phyloP scores from a whole-genome alignment of 2,329 filamentous ascomycete species.

The Mollisia scopiformis region DNA sequence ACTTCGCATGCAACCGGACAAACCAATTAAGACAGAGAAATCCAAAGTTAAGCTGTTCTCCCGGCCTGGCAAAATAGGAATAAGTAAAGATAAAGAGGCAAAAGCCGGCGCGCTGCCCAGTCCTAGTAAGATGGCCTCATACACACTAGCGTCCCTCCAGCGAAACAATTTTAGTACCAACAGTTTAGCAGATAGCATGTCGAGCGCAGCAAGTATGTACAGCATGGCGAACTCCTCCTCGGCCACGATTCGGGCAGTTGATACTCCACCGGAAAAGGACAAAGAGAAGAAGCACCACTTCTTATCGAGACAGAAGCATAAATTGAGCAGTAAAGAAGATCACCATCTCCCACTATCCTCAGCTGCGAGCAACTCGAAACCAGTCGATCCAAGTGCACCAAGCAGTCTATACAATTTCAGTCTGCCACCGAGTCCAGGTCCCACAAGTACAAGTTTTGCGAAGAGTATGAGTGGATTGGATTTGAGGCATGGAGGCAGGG shows the following conservation, averaged over 20 bases:
- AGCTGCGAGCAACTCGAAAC: slow-evolving; percentile 74
- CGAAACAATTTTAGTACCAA: slow-evolving; percentile 72
- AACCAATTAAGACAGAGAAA: slow-evolving; percentile 66
- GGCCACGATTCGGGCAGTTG: slow-evolving; percentile 71
- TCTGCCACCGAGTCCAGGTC: slow-evolving; percentile 71
- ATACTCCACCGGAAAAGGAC: slow-evolving; percentile 51
- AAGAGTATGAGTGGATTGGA: slow-evolving; percentile 84
- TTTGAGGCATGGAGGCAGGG: slow-evolving; percentile 75
- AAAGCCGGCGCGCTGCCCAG: slow-evolving; percentile 72
- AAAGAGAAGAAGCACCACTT: slow-evolving; percentile 82
- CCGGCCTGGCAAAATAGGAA: slow-evolving; percentile 73
- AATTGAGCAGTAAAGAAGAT: slow-evolving; percentile 73
- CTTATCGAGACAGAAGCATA: slow-evolving; percentile 77
- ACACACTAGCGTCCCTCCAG: slow-evolving; percentile 64
- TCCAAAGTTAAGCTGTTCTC: slow-evolving; percentile 84
- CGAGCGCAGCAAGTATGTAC: slow-evolving; percentile 66
- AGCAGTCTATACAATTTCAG: slow-evolving; percentile 81
- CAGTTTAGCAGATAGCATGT: slow-evolving; percentile 63
- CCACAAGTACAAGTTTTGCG: slow-evolving; percentile 67
- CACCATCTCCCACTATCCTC: slow-evolving; percentile 74
- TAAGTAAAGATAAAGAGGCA: slow-evolving; percentile 64
- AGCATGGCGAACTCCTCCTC: slow-evolving; percentile 76
- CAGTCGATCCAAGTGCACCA: slow-evolving; percentile 74
- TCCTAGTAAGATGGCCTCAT: slow-evolving; percentile 69
- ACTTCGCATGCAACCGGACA: slow-evolving; percentile 49